phyloP scores from a whole-genome alignment of 257 asterid genomes.

The Capsicum chinense region DNA sequence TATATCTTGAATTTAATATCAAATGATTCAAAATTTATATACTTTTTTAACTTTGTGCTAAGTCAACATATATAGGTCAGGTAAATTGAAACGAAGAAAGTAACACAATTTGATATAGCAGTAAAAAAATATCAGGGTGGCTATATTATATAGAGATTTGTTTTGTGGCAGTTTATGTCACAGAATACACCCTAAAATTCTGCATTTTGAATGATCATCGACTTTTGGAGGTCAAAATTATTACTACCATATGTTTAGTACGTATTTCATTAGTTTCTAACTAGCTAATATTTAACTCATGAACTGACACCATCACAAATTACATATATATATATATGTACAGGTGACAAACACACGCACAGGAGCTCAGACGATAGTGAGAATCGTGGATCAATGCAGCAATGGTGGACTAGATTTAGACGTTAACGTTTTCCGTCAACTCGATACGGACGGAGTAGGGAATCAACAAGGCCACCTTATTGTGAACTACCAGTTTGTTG shows the following conservation, averaged over 20 bases:
- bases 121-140: no score
- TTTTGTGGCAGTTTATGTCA: no score
- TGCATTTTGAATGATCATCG: not conserved
- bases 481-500: constrained; percentile 42
- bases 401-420: constrained; percentile 47
- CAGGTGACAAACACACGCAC: constrained; percentile 46
- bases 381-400: constrained; percentile 46
- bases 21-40: no score
- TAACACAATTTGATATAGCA: no score
- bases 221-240: not conserved
- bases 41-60: no score
- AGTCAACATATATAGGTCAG: no score
- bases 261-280: not conserved
- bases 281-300: no score
- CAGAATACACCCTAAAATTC: not conserved
- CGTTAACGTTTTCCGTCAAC: constrained; percentile 13
- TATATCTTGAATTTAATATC: no score
- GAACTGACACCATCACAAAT: not conserved
- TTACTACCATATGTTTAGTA: not conserved
- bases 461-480: constrained; percentile 35
- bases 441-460: constrained; percentile 42
- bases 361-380: constrained; percentile 32
- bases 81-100: no score
- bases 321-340: not conserved
- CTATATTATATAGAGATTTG: no score